Conservation (phyloP, 2,329 filamentous ascomycete genomes). For the Pseudogymnoascus destructans region DNA sequence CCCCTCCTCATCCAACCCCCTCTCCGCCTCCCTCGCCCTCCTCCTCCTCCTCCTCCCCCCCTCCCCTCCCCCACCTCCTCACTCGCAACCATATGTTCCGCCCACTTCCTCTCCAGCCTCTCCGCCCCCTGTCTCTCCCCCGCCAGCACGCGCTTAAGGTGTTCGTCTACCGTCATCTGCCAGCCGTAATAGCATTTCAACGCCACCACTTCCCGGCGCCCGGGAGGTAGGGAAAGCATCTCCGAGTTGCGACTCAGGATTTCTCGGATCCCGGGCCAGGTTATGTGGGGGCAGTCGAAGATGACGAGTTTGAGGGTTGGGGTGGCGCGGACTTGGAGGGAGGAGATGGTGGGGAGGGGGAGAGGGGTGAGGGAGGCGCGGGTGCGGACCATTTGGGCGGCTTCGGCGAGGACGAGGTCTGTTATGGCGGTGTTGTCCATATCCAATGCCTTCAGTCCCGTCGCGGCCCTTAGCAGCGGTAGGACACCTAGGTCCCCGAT, state of each 20-base stretch:
- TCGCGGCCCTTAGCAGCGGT: slow-evolving; percentile 64
- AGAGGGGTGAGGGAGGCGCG: slow-evolving; percentile 34
- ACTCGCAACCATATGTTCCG: slow-evolving; percentile 81
- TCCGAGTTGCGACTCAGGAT: slow-evolving; percentile 76
- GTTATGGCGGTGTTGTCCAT: slow-evolving; percentile 91
- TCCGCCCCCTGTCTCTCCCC: slow-evolving; percentile 63
- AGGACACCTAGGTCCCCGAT: slow-evolving; percentile 76
- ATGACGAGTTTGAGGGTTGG: slow-evolving; percentile 60
- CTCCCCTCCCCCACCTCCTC: slow-evolving; percentile 59
- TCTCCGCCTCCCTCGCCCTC: slow-evolving; percentile 71
- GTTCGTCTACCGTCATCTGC: slow-evolving; percentile 90
- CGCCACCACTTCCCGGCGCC: slow-evolving; percentile 55
- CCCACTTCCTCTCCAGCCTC: slow-evolving; percentile 82
- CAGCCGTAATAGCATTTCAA: slow-evolving; percentile 93
- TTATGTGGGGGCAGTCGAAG: slow-evolving; percentile 85
- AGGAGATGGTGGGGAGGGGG: slow-evolving; percentile 10
- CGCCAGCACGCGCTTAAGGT: slow-evolving; percentile 70
- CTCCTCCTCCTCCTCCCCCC: slow-evolving; percentile 57
- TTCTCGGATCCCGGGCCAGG: slow-evolving; percentile 83
- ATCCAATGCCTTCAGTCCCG: slow-evolving; percentile 55
- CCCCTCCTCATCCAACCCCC: slow-evolving; percentile 40
- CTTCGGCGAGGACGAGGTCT: slow-evolving; percentile 74
- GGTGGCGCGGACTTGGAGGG: slow-evolving; percentile 21
- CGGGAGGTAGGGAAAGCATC: slow-evolving; percentile 42
- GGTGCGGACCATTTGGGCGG: slow-evolving; percentile 61